Evolutionary conservation across 2,329 filamentous ascomycete genomes (phyloP), one percentile per base, ranked within the genome.

Genomic region (Tolypocladium album): DNA sequence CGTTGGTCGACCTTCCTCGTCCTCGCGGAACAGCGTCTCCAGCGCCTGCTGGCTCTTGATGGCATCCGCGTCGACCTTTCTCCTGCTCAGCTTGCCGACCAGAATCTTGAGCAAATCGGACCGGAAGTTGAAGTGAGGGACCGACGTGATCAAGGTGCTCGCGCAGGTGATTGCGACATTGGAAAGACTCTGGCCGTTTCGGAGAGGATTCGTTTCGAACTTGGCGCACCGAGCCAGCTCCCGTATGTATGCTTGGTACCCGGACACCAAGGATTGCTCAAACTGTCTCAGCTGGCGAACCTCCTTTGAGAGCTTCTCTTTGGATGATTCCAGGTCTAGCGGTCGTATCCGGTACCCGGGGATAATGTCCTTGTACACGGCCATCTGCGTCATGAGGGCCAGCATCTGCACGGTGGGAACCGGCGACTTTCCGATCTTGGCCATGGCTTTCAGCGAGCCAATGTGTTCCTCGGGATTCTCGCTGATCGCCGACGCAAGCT

Each of bases 121-220:
- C 47, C 94, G 88, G 74, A 96, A 97, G 78, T 99, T 99, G 84
- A 99, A 99, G 76, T 99, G 95, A 4, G 94, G 90, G 0, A 97
- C 92, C 1, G 88, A 81, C 24, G 84, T 84, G 47, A 97, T 75
- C 20, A 99, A 81, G 38, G 83, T 88, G 74, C 92, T 96, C 2
- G 89, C 88, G 71, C 94, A 99, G 52, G 86, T 88, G 60, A 96
- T 87, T 4, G 94, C 93, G 34, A 96, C 82, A 58, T 81, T 88
- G 8, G 86, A 83, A 31, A 97, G 71, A 59, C 74, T 79, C 59
- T 78, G 76, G 0, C 75, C 77, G 59, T 73, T 75, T 57, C 65
- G 70, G 13, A 70, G 67, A 61, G 67, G 73, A 63, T 64, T 72
- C 66, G 74, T 62, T 59, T 81, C 80, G 55, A 79, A 70, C 75